phyloP scores from a whole-genome alignment of 163 green algal species.

The Chlamydomonas reinhardtii region DNA sequence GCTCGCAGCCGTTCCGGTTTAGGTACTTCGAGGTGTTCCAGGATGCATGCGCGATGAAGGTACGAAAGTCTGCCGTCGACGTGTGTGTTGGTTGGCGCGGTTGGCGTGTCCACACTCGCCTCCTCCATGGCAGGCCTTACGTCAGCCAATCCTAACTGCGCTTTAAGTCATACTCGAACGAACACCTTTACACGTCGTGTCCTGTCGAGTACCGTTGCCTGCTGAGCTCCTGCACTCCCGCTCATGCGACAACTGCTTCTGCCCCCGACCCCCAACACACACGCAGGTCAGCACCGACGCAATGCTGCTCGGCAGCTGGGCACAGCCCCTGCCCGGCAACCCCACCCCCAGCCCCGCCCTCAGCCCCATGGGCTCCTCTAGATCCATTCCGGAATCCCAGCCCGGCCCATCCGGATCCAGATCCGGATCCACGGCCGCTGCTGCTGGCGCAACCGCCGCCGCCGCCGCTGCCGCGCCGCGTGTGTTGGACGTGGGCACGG shows the following conservation, averaged over 20 bases:
- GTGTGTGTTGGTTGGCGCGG: not conserved
- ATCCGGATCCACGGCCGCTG: not conserved
- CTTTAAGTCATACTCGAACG: no score
- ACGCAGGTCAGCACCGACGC: constrained; percentile 62
- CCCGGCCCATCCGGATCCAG: not conserved
- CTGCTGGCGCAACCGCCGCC: no score
- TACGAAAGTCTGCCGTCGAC: not conserved
- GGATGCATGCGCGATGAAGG: constrained; percentile 57
- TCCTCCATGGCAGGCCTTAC: no score
- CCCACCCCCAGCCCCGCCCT: no score
- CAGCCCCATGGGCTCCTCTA: no score
- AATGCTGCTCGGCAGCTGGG: constrained; percentile 63
- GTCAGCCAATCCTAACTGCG: no score
- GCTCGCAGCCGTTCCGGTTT: constrained; percentile 50
- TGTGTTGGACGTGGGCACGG: constrained; percentile 59
- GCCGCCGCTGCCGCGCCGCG: not conserved
- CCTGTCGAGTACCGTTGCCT: no score
- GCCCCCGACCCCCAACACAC: not conserved
- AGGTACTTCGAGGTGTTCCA: constrained; percentile 55
- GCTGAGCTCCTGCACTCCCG: no score
- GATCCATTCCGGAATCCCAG: no score
- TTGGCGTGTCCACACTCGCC: no score
- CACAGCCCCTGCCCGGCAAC: constrained; percentile 2
- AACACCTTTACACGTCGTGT: no score
- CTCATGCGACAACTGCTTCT: no score